Percentiles rank a stretch among this genome's conserved stretches.
Evolutionary conservation across 2,329 filamentous ascomycete genomes (phyloP).

Genomic region (Aspergillus unguis): DNA sequence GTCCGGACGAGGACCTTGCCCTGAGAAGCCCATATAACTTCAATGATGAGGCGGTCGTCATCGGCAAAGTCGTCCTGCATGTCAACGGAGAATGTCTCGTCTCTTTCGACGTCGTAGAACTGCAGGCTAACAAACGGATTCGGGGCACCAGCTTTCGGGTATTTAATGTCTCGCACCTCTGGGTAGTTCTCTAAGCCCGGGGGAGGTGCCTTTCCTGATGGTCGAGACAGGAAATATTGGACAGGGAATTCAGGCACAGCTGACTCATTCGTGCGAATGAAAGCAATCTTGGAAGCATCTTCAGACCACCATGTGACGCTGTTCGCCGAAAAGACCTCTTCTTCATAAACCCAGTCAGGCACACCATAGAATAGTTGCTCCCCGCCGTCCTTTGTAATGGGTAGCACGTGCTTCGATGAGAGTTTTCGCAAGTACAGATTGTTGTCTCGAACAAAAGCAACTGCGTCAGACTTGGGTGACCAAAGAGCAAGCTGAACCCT

Average conservation of each 20-base stretch:
- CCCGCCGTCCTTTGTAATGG: constrained; percentile 84
- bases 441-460: constrained; percentile 88
- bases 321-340: constrained; percentile 75
- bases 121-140: constrained; percentile 86
- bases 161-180: constrained; percentile 88
- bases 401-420: constrained; percentile 57
- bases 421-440: constrained; percentile 79
- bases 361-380: constrained; percentile 89
- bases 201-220: constrained; percentile 67
- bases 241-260: constrained; percentile 87
- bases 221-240: constrained; percentile 86
- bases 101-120: constrained; percentile 79
- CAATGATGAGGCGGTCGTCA: constrained; percentile 84
- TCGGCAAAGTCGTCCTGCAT: constrained; percentile 74
- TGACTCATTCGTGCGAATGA: constrained; percentile 90
- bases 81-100: constrained; percentile 74
- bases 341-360: constrained; percentile 95
- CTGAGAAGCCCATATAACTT: constrained; percentile 82
- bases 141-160: constrained; percentile 90
- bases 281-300: constrained; percentile 85
- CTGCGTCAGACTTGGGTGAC: constrained; percentile 80
- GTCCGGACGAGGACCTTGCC: constrained; percentile 81
- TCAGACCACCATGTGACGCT: constrained; percentile 94
- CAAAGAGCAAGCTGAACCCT: constrained; percentile 81
- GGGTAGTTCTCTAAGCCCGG: constrained; percentile 83